A percentile compares a stretch with the other conserved stretches of the same genome.
phyloP scores from a whole-genome alignment of 1,284 basidiomycete species.

The Pholiota adiposa region DNA sequence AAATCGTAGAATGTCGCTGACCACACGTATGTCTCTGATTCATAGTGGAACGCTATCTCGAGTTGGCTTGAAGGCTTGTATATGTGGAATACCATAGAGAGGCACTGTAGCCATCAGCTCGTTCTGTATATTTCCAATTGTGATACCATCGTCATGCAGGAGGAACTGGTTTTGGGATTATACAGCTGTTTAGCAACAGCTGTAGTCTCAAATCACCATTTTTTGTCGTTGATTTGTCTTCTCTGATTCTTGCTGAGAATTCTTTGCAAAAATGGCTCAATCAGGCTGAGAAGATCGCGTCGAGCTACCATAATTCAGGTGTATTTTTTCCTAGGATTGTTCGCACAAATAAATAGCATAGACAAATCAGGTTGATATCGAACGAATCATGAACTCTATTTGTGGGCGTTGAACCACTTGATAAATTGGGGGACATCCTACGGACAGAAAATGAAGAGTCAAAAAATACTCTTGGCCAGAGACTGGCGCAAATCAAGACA shows the following conservation, averaged over 20 bases:
- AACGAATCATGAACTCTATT: slow-evolving; percentile 1
- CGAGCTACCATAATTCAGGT: background rate
- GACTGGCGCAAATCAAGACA: slow-evolving; percentile 16
- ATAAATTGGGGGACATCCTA: slow-evolving; percentile 74
- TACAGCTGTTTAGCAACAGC: too few relatives aligned
- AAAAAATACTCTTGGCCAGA: slow-evolving; percentile 1
- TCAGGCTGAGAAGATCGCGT: too few relatives aligned
- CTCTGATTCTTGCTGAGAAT: too few relatives aligned
- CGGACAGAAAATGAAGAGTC: too few relatives aligned
- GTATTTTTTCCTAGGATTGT: background rate
- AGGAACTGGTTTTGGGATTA: too few relatives aligned
- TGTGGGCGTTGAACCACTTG: slow-evolving; percentile 37
- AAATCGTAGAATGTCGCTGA: background rate
- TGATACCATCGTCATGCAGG: background rate
- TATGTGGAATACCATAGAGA: too few relatives aligned
- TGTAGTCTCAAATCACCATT: too few relatives aligned
- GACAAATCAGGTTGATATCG: too few relatives aligned
- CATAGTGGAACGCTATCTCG: slow-evolving; percentile 84
- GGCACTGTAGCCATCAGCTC: too few relatives aligned
- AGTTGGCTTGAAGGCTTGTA: slow-evolving; percentile 59
- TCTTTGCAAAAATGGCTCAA: too few relatives aligned
- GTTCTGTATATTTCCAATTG: background rate
- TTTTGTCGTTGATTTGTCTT: too few relatives aligned
- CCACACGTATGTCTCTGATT: background rate
- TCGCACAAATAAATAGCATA: too few relatives aligned